Conservation (phyloP, 306 rosid species). For the Vigna unguiculata region DNA sequence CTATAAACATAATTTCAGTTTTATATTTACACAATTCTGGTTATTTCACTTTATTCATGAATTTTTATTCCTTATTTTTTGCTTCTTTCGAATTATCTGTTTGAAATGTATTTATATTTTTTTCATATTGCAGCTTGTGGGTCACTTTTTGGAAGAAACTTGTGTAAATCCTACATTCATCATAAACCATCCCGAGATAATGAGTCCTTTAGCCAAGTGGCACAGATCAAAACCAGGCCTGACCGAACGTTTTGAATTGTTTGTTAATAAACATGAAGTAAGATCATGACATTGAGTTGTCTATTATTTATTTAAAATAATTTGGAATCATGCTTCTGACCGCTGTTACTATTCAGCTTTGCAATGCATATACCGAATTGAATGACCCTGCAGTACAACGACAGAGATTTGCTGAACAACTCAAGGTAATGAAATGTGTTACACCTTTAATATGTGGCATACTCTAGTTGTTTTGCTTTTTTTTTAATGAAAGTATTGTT, state of each 20-base stretch:
- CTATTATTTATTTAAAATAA: neutral
- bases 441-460: neutral
- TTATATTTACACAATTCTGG: constrained; percentile 11
- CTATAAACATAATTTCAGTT: neutral
- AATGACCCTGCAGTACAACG: constrained; percentile 95
- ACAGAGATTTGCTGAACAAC: constrained; percentile 88
- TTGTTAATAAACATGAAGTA: constrained; percentile 89
- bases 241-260: constrained; percentile 93
- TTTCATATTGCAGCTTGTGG: constrained; percentile 82
- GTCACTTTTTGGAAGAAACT: constrained; percentile 86
- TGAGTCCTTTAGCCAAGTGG: constrained; percentile 98
- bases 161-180: constrained; percentile 89
- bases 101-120: constrained; percentile 17
- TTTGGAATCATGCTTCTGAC: constrained; percentile 32
- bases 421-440: constrained; percentile 65
- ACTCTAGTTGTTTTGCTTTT: neutral
- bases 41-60: constrained; percentile 3
- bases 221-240: constrained; percentile 83
- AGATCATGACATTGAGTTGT: constrained; percentile 6
- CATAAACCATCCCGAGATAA: constrained; percentile 89
- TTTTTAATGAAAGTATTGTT: neutral
- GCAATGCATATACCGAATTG: constrained; percentile 94
- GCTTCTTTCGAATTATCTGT: constrained; percentile 19
- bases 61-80: neutral
- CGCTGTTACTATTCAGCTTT: constrained; percentile 58